Evolutionary conservation across 2,329 filamentous ascomycete species (phyloP).

Genomic region (Penicillium sp.): DNA sequence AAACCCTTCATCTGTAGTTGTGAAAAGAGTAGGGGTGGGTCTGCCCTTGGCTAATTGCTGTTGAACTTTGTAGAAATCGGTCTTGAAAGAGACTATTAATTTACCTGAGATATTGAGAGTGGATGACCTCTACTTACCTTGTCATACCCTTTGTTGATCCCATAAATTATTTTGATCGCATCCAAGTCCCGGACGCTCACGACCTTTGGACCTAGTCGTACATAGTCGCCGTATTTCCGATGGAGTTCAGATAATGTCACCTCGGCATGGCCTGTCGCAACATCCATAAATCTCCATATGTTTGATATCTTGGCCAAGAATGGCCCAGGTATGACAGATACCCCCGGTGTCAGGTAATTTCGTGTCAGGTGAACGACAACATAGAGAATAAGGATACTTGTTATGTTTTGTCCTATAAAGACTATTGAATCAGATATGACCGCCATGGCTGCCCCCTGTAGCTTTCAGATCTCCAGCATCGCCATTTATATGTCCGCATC

Average conservation of each 20-base stretch:
- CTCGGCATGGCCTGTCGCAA: constrained; percentile 20
- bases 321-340: constrained; percentile 15
- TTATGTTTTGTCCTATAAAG: constrained; percentile 4
- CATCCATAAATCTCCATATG: constrained; percentile 22
- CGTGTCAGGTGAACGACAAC: constrained; percentile 11
- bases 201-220: constrained; percentile 26
- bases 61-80: constrained; percentile 25
- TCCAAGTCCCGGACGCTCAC: constrained; percentile 27
- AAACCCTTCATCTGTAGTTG: constrained; percentile 35
- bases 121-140: constrained; percentile 10
- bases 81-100: not conserved
- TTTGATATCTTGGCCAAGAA: constrained; percentile 19
- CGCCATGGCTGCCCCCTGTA: constrained; percentile 6
- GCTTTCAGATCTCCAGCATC: too few relatives aligned
- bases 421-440: constrained; percentile 12
- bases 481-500: not conserved
- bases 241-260: constrained; percentile 20
- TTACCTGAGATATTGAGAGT: not conserved
- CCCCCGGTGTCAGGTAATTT: constrained; percentile 19
- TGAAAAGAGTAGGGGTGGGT: constrained; percentile 25
- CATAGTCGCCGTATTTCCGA: constrained; percentile 24
- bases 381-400: constrained; percentile 4
- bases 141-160: constrained; percentile 24
- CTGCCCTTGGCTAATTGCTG: constrained; percentile 26
- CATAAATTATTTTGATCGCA: constrained; percentile 24